Evolutionary conservation across 2,329 filamentous ascomycete species (phyloP).

Genomic region (Scedosporium minutisporum): DNA sequence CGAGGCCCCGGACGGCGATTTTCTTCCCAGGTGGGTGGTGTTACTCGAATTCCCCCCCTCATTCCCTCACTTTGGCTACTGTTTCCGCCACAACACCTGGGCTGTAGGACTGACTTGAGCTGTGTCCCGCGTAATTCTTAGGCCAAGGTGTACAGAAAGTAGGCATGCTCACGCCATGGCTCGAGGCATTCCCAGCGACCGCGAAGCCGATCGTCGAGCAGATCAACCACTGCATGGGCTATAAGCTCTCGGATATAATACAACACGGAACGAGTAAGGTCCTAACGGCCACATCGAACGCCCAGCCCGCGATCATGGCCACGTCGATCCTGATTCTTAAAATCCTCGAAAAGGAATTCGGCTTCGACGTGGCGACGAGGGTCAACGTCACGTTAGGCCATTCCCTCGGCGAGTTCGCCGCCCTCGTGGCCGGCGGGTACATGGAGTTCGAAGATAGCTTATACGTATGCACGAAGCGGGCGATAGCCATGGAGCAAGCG

Average conservation of each 20-base stretch:
- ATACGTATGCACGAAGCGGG: constrained; percentile 64
- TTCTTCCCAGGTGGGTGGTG: constrained; percentile 45
- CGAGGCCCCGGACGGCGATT: constrained; percentile 38
- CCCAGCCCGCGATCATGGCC: constrained; percentile 94
- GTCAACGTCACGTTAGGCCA: constrained; percentile 83
- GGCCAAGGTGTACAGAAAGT: constrained; percentile 85
- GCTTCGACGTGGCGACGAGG: constrained; percentile 58
- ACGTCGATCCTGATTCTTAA: constrained; percentile 83
- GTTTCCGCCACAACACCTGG: not conserved
- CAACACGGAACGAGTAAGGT: constrained; percentile 66
- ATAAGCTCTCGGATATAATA: constrained; percentile 69
- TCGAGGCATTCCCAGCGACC: constrained; percentile 73
- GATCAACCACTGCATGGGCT: constrained; percentile 64
- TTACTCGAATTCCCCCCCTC: not conserved
- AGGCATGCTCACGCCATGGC: constrained; percentile 79
- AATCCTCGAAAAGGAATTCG: constrained; percentile 77
- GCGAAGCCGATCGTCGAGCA: constrained; percentile 71
- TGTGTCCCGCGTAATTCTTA: constrained; percentile 20
- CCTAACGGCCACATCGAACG: constrained; percentile 75
- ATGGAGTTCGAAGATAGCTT: constrained; percentile 70
- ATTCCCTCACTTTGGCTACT: not conserved
- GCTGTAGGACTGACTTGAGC: not conserved
- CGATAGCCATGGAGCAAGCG: constrained; percentile 74
- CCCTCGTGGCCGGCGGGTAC: constrained; percentile 76
- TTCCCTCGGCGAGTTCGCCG: constrained; percentile 87